phyloP scores from a whole-genome alignment of 495 filamentous ascomycete species.

The Penicillium cataractarum region DNA sequence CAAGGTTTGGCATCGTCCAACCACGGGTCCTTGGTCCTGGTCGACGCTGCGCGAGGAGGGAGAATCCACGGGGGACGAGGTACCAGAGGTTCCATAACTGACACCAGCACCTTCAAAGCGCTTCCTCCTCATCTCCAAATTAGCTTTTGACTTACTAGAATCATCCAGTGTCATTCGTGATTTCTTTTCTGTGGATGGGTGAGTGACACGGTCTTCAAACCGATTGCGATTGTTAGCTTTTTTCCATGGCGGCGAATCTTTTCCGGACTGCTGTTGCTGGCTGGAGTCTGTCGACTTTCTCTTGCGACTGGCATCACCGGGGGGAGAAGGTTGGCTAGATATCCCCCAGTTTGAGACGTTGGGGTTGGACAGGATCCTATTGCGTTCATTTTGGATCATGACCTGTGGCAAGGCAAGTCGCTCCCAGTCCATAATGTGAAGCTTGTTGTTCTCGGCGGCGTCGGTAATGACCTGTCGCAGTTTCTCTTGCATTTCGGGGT shows the following conservation, averaged over 20 bases:
- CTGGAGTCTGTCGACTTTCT: constrained; percentile 75
- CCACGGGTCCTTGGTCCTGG: constrained; percentile 72
- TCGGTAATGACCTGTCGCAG: constrained; percentile 83
- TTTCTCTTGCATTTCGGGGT: constrained; percentile 76
- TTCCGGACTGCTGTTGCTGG: constrained; percentile 41
- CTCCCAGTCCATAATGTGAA: constrained; percentile 80
- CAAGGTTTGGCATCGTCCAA: constrained; percentile 80
- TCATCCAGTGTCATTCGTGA: constrained; percentile 51
- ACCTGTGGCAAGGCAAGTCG: constrained; percentile 82
- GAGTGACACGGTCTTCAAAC: constrained; percentile 79
- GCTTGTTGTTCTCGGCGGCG: constrained; percentile 68
- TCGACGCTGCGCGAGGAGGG: constrained; percentile 57
- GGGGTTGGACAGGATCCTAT: constrained; percentile 44
- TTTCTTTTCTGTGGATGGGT: constrained; percentile 63
- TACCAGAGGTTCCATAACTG: constrained; percentile 37
- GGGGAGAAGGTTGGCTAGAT: constrained; percentile 33
- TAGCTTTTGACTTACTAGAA: constrained; percentile 86
- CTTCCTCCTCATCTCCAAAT: constrained; percentile 84
- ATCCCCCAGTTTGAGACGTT: constrained; percentile 42
- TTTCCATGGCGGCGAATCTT: constrained; percentile 69
- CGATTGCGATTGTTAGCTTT: constrained; percentile 62
- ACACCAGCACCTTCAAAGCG: constrained; percentile 77
- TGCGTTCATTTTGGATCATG: constrained; percentile 77
- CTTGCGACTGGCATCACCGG: constrained; percentile 59
- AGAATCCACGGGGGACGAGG: constrained; percentile 60